Evolutionary conservation across 2,329 filamentous ascomycete genomes (phyloP).

Genomic region (Arachnomyces sp.): DNA sequence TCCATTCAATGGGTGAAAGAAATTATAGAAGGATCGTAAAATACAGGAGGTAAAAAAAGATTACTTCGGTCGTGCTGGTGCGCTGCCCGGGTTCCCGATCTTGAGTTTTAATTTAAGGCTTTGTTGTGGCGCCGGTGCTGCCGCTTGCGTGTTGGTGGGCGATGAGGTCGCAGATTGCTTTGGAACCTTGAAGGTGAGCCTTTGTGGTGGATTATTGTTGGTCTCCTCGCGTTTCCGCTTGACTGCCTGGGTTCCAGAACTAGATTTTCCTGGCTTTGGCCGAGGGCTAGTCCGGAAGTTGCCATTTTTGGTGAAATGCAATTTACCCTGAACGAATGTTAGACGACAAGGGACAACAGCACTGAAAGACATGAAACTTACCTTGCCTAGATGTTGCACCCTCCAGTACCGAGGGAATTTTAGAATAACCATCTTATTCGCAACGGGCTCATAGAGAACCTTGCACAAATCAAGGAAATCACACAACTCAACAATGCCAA

Average conservation of each 20-base stretch:
- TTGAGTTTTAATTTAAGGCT: slow-evolving; percentile 35
- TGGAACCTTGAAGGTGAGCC: slow-evolving; percentile 37
- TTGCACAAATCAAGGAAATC: slow-evolving; percentile 52
- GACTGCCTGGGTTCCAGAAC: slow-evolving; percentile 9
- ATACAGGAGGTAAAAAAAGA: slow-evolving; percentile 9
- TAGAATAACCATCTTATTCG: slow-evolving; percentile 43
- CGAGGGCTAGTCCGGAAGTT: slow-evolving; percentile 31
- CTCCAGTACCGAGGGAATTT: slow-evolving; percentile 53
- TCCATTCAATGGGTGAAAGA: too few species aligned
- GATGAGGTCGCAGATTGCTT: slow-evolving; percentile 25
- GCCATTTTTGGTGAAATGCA: slow-evolving; percentile 35
- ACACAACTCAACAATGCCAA: slow-evolving; percentile 48
- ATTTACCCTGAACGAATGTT: slow-evolving; percentile 26
- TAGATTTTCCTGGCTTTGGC: slow-evolving; percentile 21
- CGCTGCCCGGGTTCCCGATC: slow-evolving; percentile 19
- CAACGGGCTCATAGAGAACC: slow-evolving; percentile 48
- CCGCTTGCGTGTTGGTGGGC: slow-evolving; percentile 15
- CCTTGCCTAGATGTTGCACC: slow-evolving; percentile 46
- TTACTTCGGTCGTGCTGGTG: slow-evolving; percentile 15
- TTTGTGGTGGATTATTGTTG: slow-evolving; percentile 25
- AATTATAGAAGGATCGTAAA: not conserved
- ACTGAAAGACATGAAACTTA: slow-evolving; percentile 16
- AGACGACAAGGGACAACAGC: not conserved
- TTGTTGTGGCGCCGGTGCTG: slow-evolving; percentile 16
- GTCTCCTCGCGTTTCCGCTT: slow-evolving; percentile 37